These are phyloP conservation scores for Chenopodium album DNA, from an alignment of 148 eudicot genomes.

Conservation along the genomic window DNA sequence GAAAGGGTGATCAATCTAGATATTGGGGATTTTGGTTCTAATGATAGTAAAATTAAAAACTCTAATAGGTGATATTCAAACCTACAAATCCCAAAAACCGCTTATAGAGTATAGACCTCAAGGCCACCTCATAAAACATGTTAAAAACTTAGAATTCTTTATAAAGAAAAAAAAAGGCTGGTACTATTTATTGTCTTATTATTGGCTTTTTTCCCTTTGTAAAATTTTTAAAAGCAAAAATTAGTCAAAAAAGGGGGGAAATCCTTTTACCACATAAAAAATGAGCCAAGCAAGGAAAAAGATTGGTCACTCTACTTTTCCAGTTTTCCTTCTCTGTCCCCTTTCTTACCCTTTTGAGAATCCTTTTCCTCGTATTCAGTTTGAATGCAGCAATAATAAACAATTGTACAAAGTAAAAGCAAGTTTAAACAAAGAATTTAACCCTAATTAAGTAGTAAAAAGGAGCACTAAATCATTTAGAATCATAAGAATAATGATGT, in stretches of 20 bases:
- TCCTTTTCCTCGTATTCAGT: conserved; percentile 20
- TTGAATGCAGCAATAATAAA: conserved; percentile 16
- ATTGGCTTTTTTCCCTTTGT: background rate
- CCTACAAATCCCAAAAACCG: background rate
- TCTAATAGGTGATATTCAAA: background rate
- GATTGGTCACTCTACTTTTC: conserved; percentile 14
- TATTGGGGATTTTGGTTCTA: background rate
- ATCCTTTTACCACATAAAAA: conserved; percentile 11
- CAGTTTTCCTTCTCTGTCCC: conserved; percentile 26
- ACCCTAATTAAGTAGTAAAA: background rate
- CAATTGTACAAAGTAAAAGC: background rate
- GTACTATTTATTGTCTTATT: conserved; percentile 1
- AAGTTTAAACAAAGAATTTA: background rate
- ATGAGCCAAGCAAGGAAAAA: conserved; percentile 27
- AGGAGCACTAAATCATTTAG: background rate
- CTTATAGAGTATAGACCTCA: background rate
- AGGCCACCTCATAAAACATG: background rate
- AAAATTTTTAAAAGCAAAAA: conserved; percentile 16
- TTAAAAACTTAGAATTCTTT: background rate
- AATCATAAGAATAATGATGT: background rate
- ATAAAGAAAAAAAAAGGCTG: background rate
- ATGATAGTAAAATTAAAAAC: background rate
- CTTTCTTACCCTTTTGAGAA: conserved; percentile 14
- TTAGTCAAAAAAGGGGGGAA: conserved; percentile 29
- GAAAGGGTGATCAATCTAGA: background rate